Conservation (phyloP, 257 asterid genomes). For the Asclepias syriaca region DNA sequence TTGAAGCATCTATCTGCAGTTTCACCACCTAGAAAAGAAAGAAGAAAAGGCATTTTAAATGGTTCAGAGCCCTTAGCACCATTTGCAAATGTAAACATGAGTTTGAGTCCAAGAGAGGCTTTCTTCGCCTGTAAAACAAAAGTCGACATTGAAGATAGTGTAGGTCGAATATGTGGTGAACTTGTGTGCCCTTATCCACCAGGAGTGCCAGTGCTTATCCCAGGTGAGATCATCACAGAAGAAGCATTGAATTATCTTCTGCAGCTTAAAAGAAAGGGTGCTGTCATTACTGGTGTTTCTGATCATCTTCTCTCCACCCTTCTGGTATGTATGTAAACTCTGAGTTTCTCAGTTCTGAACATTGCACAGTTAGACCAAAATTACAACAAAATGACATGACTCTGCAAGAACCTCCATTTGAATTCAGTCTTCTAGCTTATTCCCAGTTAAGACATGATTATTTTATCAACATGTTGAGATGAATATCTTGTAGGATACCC, state of each 20-base stretch:
- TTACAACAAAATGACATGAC: neutral
- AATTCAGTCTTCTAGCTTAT: neutral
- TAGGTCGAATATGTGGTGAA: slow-evolving; percentile 69
- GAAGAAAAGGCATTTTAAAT: slow-evolving; percentile 2
- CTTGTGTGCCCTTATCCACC: slow-evolving; percentile 60
- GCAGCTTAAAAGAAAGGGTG: slow-evolving; percentile 48
- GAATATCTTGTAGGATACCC: too few species aligned
- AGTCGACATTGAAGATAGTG: slow-evolving; percentile 38
- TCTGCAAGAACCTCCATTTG: neutral
- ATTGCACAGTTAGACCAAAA: too few species aligned
- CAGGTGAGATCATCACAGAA: slow-evolving; percentile 59
- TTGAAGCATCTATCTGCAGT: slow-evolving; percentile 44
- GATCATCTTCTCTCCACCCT: slow-evolving; percentile 49
- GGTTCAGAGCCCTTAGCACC: slow-evolving; percentile 15
- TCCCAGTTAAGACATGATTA: too few species aligned
- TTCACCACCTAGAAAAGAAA: slow-evolving; percentile 2
- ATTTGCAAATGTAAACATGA: slow-evolving; percentile 26
- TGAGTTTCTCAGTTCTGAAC: slow-evolving; percentile 1
- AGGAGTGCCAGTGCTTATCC: slow-evolving; percentile 49
- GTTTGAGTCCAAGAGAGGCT: slow-evolving; percentile 79
- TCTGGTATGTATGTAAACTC: slow-evolving; percentile 46
- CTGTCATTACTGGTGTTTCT: slow-evolving; percentile 59
- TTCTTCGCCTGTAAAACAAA: slow-evolving; percentile 59
- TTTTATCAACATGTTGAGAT: too few species aligned
- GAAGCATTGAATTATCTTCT: slow-evolving; percentile 44